A percentile compares a stretch with the other conserved stretches of the same genome.
phyloP scores from a whole-genome alignment of 495 filamentous ascomycete species.

The Daldinia decipiens region DNA sequence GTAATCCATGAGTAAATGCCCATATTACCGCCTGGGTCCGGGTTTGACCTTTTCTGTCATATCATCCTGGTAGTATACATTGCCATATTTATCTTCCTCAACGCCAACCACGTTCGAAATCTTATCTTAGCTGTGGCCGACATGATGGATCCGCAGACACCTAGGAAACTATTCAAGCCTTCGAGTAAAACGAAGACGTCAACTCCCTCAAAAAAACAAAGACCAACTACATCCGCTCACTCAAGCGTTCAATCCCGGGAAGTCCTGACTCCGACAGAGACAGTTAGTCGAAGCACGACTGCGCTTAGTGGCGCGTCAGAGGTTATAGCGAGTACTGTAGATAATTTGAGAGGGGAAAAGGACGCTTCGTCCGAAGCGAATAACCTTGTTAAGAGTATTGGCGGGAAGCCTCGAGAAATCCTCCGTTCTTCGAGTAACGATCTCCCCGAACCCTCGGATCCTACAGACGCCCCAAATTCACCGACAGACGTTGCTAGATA shows the following conservation, averaged over 20 bases:
- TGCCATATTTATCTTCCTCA: constrained; percentile 34
- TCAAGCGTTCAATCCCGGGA: constrained; percentile 37
- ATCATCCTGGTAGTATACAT: constrained; percentile 34
- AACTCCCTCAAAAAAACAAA: constrained; percentile 34
- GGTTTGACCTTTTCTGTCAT: constrained; percentile 36
- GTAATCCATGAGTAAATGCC: constrained; percentile 33
- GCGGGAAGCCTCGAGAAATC: constrained; percentile 24
- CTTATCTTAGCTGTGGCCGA: constrained; percentile 36
- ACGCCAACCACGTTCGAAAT: constrained; percentile 33
- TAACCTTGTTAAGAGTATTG: constrained; percentile 13
- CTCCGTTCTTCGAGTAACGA: constrained; percentile 1
- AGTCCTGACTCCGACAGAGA: constrained; percentile 41
- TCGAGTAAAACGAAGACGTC: constrained; percentile 46
- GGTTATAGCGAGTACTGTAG: neutral
- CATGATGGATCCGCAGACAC: constrained; percentile 41
- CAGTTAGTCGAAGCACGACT: constrained; percentile 40
- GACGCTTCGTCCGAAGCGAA: neutral
- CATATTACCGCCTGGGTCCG: constrained; percentile 12
- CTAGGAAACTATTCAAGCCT: constrained; percentile 49
- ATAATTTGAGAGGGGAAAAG: neutral
- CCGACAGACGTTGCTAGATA: constrained; percentile 41
- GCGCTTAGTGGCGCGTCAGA: constrained; percentile 10
- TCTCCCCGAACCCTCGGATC: constrained; percentile 14
- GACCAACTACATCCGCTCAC: constrained; percentile 27
- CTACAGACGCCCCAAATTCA: constrained; percentile 30